Conservation (phyloP, 2,329 filamentous ascomycete genomes). For the Dendrostoma leiphaemia region DNA sequence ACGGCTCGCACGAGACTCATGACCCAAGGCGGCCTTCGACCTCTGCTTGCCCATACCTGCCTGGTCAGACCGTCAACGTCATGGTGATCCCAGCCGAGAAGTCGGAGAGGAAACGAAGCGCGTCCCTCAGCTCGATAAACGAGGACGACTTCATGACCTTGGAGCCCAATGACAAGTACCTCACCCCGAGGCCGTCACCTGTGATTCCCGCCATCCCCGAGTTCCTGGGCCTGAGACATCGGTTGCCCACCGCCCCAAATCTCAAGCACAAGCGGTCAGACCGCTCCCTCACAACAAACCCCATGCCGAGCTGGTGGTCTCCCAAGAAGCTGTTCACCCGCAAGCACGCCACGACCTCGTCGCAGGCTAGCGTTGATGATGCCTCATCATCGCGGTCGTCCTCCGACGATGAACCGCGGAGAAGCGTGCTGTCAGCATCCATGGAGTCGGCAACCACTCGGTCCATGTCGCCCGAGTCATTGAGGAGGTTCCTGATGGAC, state of each 20-base stretch:
- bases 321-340: constrained; percentile 49
- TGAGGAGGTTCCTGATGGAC: constrained; percentile 50
- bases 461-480: constrained; percentile 55
- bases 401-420: constrained; percentile 28
- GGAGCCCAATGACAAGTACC: constrained; percentile 74
- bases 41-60: constrained; percentile 78
- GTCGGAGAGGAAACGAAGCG: constrained; percentile 57
- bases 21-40: constrained; percentile 73
- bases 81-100: constrained; percentile 76
- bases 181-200: constrained; percentile 61
- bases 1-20: constrained; percentile 74
- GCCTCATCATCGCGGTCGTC: constrained; percentile 26
- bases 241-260: constrained; percentile 31
- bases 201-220: constrained; percentile 48
- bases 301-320: constrained; percentile 43
- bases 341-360: constrained; percentile 32
- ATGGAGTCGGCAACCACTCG: constrained; percentile 44
- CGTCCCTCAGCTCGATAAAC: constrained; percentile 61
- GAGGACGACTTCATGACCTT: constrained; percentile 67
- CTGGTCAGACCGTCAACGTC: constrained; percentile 84
- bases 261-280: constrained; percentile 35
- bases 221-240: constrained; percentile 30
- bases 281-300: constrained; percentile 47
- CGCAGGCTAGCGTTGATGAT: constrained; percentile 30
- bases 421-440: constrained; percentile 28